phyloP scores from a whole-genome alignment of 2,329 filamentous ascomycete species.

The Myriosclerotinia curreyana region DNA sequence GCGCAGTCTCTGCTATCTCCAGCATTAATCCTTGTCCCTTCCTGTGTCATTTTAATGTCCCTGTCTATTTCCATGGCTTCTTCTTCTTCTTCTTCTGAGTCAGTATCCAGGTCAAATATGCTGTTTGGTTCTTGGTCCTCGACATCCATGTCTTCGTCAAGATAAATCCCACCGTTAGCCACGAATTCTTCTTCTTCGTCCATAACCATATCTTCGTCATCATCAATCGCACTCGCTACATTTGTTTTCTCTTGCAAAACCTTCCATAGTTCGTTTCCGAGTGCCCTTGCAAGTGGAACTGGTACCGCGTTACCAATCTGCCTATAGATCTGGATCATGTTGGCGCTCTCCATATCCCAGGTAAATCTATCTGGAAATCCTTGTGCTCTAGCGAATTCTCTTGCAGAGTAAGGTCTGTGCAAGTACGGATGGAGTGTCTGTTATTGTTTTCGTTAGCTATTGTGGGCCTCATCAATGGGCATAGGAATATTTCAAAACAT shows the following conservation, averaged over 20 bases:
- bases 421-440: constrained; percentile 25
- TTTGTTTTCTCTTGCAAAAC: background rate
- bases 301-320: constrained; percentile 20
- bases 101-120: too few relatives aligned
- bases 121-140: background rate
- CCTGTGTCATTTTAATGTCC: background rate
- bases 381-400: constrained; percentile 27
- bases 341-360: constrained; percentile 21
- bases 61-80: background rate
- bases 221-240: too few relatives aligned
- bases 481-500: background rate
- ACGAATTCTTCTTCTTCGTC: too few relatives aligned
- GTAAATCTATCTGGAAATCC: constrained; percentile 27
- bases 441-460: background rate
- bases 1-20: background rate
- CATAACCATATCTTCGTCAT: background rate
- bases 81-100: background rate
- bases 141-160: background rate
- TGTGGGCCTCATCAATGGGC: background rate
- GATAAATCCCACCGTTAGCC: too few relatives aligned
- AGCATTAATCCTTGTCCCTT: too few relatives aligned
- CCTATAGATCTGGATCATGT: constrained; percentile 14
- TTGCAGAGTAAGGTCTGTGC: constrained; percentile 21
- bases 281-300: constrained; percentile 4
- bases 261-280: constrained; percentile 6